Evolutionary conservation across 2,329 filamentous ascomycete genomes (phyloP).

Genomic region (Plectosphaerella sp.): DNA sequence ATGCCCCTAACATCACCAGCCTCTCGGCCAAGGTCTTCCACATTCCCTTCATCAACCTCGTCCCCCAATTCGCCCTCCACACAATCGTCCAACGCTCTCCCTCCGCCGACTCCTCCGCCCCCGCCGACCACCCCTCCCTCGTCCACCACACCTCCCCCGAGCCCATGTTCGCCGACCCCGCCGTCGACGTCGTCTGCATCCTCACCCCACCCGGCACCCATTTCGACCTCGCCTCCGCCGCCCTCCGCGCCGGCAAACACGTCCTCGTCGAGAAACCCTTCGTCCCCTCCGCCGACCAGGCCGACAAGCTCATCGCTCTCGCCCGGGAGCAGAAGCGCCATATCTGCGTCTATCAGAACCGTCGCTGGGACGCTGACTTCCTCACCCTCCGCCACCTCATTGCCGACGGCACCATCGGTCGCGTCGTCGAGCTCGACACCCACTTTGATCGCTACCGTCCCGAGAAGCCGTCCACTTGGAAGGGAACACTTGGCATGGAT

Average conservation of each 20-base stretch:
- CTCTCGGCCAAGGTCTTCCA: slow-evolving; percentile 75
- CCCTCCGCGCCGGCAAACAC: slow-evolving; percentile 68
- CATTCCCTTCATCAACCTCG: slow-evolving; percentile 69
- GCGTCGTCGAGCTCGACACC: slow-evolving; percentile 73
- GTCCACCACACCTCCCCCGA: slow-evolving; percentile 61
- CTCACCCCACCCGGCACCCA: slow-evolving; percentile 70
- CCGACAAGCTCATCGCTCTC: slow-evolving; percentile 54
- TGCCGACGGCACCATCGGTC: slow-evolving; percentile 55
- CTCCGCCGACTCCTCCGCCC: slow-evolving; percentile 63
- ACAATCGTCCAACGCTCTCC: slow-evolving; percentile 73
- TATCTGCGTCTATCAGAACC: slow-evolving; percentile 71
- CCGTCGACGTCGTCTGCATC: slow-evolving; percentile 66
- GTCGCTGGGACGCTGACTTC: slow-evolving; percentile 76
- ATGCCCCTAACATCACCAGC: slow-evolving; percentile 23
- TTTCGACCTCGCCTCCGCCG: slow-evolving; percentile 58
- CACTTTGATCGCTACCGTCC: slow-evolving; percentile 75
- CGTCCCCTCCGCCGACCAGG: slow-evolving; percentile 66
- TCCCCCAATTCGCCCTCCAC: slow-evolving; percentile 62
- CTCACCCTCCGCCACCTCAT: slow-evolving; percentile 63
- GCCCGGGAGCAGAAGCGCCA: slow-evolving; percentile 46
- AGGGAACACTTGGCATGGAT: slow-evolving; percentile 52
- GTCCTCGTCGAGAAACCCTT: slow-evolving; percentile 83
- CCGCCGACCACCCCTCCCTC: slow-evolving; percentile 60
- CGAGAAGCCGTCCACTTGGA: slow-evolving; percentile 59
- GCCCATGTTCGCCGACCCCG: slow-evolving; percentile 59